Conservation (phyloP, 1,284 basidiomycete species). For the Phellinidium pouzarii region DNA sequence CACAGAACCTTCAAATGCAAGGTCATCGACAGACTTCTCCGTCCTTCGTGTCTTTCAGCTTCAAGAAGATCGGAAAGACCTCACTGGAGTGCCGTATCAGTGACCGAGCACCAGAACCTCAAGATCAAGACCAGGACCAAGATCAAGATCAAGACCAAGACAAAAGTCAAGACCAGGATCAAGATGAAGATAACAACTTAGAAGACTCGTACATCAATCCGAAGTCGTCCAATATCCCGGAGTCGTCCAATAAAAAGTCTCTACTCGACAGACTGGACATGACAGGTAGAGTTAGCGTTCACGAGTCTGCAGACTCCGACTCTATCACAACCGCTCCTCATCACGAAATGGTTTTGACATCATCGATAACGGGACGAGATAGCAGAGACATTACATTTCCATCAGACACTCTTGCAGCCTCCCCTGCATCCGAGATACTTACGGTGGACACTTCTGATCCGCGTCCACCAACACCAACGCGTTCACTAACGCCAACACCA, state of each 20-base stretch:
- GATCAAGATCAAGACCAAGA: not conserved
- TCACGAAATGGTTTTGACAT: no score
- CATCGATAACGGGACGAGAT: no score
- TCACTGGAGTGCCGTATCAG: constrained; percentile 41
- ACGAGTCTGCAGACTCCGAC: not conserved
- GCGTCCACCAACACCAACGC: no score
- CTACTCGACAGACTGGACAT: not conserved
- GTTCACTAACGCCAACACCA: no score
- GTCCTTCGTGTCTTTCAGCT: constrained; percentile 36
- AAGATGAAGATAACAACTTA: not conserved
- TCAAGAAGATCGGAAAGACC: constrained; percentile 41
- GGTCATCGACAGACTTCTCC: constrained; percentile 23
- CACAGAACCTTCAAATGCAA: not conserved
- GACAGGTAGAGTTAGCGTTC: not conserved
- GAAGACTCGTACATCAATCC: not conserved
- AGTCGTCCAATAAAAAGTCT: no score
- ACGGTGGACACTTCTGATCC: no score
- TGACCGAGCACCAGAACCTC: constrained; percentile 26
- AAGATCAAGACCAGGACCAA: constrained; percentile 20
- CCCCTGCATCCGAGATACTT: no score
- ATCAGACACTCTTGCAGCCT: no score
- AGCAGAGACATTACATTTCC: no score
- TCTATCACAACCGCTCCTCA: no score
- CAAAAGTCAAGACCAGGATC: no score
- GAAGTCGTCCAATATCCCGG: not conserved